These are phyloP conservation scores for Helotiales sp. DNA, from an alignment of 2,329 filamentous ascomycete genomes.

Conservation along the genomic window DNA sequence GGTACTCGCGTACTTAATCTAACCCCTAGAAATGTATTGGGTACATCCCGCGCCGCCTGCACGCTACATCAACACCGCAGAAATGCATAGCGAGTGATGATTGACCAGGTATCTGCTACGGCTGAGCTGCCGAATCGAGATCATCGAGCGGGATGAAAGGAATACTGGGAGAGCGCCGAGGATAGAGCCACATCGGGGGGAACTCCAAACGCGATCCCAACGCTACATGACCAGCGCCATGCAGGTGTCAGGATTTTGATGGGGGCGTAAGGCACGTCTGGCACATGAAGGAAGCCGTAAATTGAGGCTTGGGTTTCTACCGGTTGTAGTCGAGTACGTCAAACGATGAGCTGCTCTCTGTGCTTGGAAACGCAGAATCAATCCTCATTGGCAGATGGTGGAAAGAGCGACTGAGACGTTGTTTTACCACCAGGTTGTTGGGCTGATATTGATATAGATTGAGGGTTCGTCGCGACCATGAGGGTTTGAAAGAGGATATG, in stretches of 20 bases:
- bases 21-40: slow-evolving; percentile 1
- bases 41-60: background rate
- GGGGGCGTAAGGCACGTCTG: background rate
- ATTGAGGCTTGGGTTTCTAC: background rate
- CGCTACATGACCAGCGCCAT: background rate
- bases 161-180: too few relatives aligned
- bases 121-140: background rate
- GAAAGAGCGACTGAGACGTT: background rate
- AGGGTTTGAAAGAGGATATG: background rate
- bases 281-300: background rate
- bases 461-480: background rate
- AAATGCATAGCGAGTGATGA: background rate
- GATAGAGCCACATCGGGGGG: background rate
- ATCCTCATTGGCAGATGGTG: background rate
- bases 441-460: background rate
- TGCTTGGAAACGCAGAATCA: background rate
- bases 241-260: background rate
- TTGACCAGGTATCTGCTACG: background rate
- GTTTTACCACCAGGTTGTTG: background rate
- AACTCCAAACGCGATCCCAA: background rate
- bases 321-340: too few relatives aligned
- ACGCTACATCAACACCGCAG: background rate
- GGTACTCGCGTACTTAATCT: background rate
- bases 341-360: background rate
- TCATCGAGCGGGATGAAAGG: too few relatives aligned